phyloP scores from a whole-genome alignment of 73 alveolate genomes.

The Uronychia binucleata region DNA sequence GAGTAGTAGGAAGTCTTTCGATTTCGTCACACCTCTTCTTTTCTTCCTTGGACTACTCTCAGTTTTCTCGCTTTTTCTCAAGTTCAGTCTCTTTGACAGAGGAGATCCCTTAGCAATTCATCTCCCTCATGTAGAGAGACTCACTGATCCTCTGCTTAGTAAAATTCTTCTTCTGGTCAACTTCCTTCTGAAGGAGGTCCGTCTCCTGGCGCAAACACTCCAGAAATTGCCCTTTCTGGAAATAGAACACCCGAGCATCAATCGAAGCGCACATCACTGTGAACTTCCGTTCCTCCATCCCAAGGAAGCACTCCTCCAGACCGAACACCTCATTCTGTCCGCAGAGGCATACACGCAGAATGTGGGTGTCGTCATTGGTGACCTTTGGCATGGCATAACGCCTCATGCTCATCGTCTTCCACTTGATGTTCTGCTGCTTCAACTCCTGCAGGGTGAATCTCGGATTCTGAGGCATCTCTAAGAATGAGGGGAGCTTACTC shows the following conservation, averaged over 20 bases:
- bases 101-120: neutral
- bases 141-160: neutral
- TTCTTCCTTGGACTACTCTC: too few species aligned
- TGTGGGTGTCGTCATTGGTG: neutral
- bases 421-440: neutral
- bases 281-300: neutral
- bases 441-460: neutral
- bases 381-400: neutral
- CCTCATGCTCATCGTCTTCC: neutral
- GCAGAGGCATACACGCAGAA: neutral
- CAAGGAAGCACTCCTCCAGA: neutral
- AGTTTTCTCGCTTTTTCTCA: too few species aligned
- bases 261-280: neutral
- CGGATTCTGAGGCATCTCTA: neutral
- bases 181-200: neutral
- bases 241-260: neutral
- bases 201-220: neutral
- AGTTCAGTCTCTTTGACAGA: too few species aligned
- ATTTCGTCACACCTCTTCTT: too few species aligned
- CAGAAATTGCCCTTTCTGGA: neutral
- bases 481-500: constrained; percentile 2
- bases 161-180: neutral
- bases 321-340: constrained; percentile 11
- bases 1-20: too few species aligned
- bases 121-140: neutral